A percentile compares a stretch with the other conserved stretches of the same genome.
Evolutionary conservation across 108 stramenopile species (phyloP).

Genomic region (Skeletonema menzelii): DNA sequence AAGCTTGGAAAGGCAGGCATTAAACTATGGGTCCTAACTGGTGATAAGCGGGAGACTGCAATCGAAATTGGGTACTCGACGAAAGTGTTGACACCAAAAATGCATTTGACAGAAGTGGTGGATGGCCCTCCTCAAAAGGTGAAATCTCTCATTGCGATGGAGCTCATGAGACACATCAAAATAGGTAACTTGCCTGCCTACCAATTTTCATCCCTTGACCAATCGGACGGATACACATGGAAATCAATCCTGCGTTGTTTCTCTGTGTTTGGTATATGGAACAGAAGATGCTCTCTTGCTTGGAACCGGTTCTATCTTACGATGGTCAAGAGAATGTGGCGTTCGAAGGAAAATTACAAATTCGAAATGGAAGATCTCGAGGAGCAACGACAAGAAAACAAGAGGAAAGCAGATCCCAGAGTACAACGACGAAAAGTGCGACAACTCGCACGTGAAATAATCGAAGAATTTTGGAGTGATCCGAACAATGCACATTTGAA

Average conservation of each 20-base stretch:
- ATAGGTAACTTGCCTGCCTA: slow-evolving; percentile 75
- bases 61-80: slow-evolving; percentile 97
- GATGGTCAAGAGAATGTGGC: slow-evolving; percentile 21
- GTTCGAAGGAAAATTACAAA: slow-evolving; percentile 15
- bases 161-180: slow-evolving; percentile 84
- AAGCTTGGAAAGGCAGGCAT: slow-evolving; percentile 92
- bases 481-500: background rate
- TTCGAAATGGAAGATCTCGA: slow-evolving; percentile 31
- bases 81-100: slow-evolving; percentile 86
- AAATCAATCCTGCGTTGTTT: slow-evolving; percentile 33
- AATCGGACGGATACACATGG: slow-evolving; percentile 17
- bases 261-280: slow-evolving; percentile 15
- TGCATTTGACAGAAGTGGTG: slow-evolving; percentile 90
- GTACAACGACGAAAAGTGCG: slow-evolving; percentile 63
- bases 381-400: slow-evolving; percentile 16
- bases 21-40: slow-evolving; percentile 97
- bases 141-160: slow-evolving; percentile 78
- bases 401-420: slow-evolving; percentile 33
- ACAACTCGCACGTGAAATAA: slow-evolving; percentile 62
- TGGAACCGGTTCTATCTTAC: slow-evolving; percentile 33
- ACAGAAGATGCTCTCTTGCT: slow-evolving; percentile 24
- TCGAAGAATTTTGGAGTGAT: slow-evolving; percentile 54
- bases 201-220: slow-evolving; percentile 58
- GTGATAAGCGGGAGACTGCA: slow-evolving; percentile 98
- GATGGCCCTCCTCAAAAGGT: slow-evolving; percentile 63